Conservation (phyloP, 768 basidiomycete genomes). For the Macrolepiota dolichaula region DNA sequence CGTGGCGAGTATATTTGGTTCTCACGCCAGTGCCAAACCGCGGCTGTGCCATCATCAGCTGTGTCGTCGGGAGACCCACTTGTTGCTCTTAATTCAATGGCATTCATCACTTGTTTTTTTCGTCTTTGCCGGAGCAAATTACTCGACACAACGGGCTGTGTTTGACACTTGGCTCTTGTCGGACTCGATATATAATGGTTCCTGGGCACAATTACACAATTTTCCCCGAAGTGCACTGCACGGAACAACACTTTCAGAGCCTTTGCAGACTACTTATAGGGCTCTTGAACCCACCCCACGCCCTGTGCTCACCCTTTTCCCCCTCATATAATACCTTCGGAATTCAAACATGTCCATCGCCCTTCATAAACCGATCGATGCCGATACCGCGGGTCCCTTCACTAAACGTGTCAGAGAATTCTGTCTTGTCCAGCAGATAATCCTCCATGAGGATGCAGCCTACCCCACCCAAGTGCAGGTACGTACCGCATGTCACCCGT, state of each 20-base stretch:
- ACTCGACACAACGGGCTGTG: not conserved
- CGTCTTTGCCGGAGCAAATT: not conserved
- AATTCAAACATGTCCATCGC: not conserved
- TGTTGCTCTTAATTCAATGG: not conserved
- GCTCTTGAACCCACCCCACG: not conserved
- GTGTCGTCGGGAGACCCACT: not conserved
- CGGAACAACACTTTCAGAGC: not conserved
- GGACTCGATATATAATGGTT: not conserved
- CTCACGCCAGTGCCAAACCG: slow-evolving; percentile 15
- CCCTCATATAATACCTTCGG: not conserved
- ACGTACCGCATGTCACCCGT: not conserved
- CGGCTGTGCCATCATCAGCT: not conserved
- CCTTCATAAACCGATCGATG: not conserved
- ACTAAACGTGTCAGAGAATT: not conserved
- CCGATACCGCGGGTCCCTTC: not conserved
- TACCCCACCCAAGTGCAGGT: not conserved
- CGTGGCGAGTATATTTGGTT: slow-evolving; percentile 21
- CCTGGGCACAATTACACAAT: not conserved
- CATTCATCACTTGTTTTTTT: not conserved
- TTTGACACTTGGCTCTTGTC: not conserved
- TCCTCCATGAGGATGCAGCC: not conserved
- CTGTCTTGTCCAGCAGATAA: not conserved
- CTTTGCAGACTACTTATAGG: not conserved
- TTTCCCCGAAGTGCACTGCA: not conserved
- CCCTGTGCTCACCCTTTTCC: not conserved